Evolutionary conservation across 2,329 filamentous ascomycete genomes (phyloP).

Genomic region (Incumbomyces lentus): DNA sequence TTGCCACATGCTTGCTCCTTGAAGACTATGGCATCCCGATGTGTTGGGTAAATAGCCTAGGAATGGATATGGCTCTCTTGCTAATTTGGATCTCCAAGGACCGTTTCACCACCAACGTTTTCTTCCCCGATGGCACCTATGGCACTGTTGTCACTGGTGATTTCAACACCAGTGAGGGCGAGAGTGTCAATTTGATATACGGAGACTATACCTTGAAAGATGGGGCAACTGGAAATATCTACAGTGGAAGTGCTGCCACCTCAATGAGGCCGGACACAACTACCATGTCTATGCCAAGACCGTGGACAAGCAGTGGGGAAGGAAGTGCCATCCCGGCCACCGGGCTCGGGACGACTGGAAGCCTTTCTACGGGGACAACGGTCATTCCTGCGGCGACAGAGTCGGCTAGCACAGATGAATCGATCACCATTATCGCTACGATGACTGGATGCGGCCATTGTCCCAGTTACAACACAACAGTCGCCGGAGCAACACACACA

Average conservation of each 20-base stretch:
- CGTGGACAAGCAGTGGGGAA: constrained; percentile 37
- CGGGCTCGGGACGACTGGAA: constrained; percentile 28
- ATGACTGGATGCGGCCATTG: constrained; percentile 4
- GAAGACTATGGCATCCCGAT: neutral
- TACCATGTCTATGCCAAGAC: constrained; percentile 34
- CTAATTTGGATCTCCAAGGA: constrained; percentile 24
- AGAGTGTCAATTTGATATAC: constrained; percentile 34
- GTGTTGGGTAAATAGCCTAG: neutral
- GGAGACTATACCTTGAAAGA: constrained; percentile 34
- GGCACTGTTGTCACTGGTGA: constrained; percentile 36
- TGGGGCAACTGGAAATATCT: constrained; percentile 36
- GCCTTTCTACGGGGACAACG: constrained; percentile 16
- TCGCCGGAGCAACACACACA: neutral
- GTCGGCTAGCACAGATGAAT: constrained; percentile 2
- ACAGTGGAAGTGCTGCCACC: constrained; percentile 25
- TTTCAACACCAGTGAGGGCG: constrained; percentile 30
- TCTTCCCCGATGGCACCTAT: constrained; percentile 37
- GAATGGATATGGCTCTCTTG: too few species aligned
- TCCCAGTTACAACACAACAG: neutral
- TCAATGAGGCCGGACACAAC: constrained; percentile 34
- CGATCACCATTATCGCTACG: constrained; percentile 5
- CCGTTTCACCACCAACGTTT: constrained; percentile 42
- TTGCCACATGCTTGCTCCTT: neutral
- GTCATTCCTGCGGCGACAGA: neutral
- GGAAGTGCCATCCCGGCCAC: constrained; percentile 37